Evolutionary conservation across 345 rosid species (phyloP).

Genomic region (Noccaea bulbosa): DNA sequence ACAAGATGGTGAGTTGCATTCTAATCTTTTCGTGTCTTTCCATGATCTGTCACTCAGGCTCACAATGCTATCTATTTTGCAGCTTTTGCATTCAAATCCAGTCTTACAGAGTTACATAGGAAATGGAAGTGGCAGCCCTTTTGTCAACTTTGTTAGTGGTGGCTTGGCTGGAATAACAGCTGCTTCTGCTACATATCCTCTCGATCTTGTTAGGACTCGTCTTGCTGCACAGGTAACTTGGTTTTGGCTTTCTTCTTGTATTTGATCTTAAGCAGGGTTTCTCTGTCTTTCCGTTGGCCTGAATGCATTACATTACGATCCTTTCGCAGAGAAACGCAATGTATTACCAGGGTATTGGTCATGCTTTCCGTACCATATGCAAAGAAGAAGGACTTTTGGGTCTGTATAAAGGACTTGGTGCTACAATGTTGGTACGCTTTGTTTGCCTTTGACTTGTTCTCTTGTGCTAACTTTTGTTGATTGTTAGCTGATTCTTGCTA

Average conservation of each 20-base stretch:
- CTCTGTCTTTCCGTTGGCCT: slow-evolving; percentile 8
- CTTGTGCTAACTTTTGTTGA: slow-evolving; percentile 21
- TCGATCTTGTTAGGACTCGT: slow-evolving; percentile 97
- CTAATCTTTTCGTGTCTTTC: neutral
- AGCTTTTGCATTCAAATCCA: slow-evolving; percentile 64
- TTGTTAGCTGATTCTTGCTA: slow-evolving; percentile 6
- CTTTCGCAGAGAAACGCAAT: slow-evolving; percentile 65
- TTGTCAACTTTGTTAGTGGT: slow-evolving; percentile 79
- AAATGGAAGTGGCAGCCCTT: slow-evolving; percentile 45
- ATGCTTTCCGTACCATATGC: slow-evolving; percentile 76
- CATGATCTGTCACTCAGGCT: slow-evolving; percentile 22
- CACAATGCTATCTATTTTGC: slow-evolving; percentile 32
- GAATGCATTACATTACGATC: slow-evolving; percentile 2
- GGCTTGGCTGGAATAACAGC: slow-evolving; percentile 97
- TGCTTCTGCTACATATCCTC: slow-evolving; percentile 85
- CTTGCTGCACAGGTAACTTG: slow-evolving; percentile 84
- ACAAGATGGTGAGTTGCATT: slow-evolving; percentile 59
- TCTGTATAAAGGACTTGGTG: slow-evolving; percentile 95
- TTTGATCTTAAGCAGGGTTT: slow-evolving; percentile 7
- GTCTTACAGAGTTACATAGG: slow-evolving; percentile 47
- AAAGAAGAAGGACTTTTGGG: slow-evolving; percentile 86
- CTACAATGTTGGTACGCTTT: slow-evolving; percentile 77
- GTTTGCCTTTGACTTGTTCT: slow-evolving; percentile 10
- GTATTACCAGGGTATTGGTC: slow-evolving; percentile 83
- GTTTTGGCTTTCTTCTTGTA: neutral